Conservation (phyloP, 1,284 basidiomycete species). For the Xanthoconium separans region DNA sequence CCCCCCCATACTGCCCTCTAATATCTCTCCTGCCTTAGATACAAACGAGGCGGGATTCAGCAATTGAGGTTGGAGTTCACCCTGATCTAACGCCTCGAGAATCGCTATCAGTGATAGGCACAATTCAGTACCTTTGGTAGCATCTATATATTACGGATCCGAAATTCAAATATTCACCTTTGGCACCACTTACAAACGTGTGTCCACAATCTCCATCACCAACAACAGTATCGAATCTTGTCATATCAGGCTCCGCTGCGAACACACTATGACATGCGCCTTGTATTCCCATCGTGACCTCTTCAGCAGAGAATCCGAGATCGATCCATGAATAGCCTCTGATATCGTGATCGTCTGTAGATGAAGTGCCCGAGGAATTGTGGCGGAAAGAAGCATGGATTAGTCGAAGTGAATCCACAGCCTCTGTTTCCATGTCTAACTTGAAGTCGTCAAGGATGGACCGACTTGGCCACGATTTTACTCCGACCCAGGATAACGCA, state of each 20-base stretch:
- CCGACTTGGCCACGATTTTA: constrained; percentile 20
- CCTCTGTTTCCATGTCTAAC: constrained; percentile 7
- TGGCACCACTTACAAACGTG: constrained; percentile 33
- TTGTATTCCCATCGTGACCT: constrained; percentile 29
- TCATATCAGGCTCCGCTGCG: constrained; percentile 39
- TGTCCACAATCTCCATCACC: constrained; percentile 38
- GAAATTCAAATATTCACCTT: constrained; percentile 20
- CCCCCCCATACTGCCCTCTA: constrained; percentile 17
- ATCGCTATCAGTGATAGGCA: constrained; percentile 1
- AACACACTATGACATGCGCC: constrained; percentile 37
- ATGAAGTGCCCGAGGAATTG: background rate
- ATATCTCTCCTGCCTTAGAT: constrained; percentile 8
- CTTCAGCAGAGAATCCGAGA: constrained; percentile 13
- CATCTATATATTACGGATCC: background rate
- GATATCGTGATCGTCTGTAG: background rate
- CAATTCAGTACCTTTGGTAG: background rate
- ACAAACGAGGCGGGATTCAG: constrained; percentile 10
- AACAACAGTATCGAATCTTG: constrained; percentile 41
- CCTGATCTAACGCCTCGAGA: constrained; percentile 5
- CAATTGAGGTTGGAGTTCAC: constrained; percentile 1
- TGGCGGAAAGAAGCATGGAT: constrained; percentile 6
- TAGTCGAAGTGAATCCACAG: constrained; percentile 4
- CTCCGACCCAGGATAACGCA: constrained; percentile 40
- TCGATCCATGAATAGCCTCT: constrained; percentile 6
- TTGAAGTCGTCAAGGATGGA: background rate